These are phyloP conservation scores for Amanita jacksonii DNA, from an alignment of 768 basidiomycete species.

Conservation along the genomic window DNA sequence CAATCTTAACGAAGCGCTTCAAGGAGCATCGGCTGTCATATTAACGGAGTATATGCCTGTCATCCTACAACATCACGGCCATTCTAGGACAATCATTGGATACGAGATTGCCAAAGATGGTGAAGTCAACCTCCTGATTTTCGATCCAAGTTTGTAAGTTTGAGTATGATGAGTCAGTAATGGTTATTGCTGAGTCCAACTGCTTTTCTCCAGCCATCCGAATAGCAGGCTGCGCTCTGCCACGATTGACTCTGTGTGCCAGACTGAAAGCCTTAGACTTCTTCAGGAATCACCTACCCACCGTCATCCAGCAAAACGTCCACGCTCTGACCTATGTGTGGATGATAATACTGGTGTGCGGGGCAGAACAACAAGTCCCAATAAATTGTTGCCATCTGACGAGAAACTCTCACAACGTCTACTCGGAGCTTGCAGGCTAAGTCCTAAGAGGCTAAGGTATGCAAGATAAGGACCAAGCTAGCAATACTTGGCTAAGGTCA, in stretches of 20 bases:
- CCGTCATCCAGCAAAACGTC: background rate
- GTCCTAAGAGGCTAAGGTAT: constrained; percentile 16
- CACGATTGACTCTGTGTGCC: background rate
- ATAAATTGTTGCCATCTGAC: background rate
- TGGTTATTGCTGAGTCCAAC: too few species aligned
- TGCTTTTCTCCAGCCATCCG: background rate
- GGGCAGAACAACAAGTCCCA: background rate
- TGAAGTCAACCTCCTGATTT: constrained; percentile 53
- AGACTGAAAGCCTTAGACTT: background rate
- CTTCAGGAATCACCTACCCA: background rate
- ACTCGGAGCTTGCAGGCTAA: constrained; percentile 10
- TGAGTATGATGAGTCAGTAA: background rate
- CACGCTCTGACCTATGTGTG: background rate
- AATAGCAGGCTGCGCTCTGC: background rate
- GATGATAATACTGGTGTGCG: background rate
- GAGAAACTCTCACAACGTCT: background rate
- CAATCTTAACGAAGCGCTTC: constrained; percentile 45
- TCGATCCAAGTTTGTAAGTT: constrained; percentile 66
- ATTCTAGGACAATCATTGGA: constrained; percentile 83
- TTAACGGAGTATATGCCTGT: constrained; percentile 66
- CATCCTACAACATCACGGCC: constrained; percentile 74
- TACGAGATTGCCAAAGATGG: constrained; percentile 61
- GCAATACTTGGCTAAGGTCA: background rate
- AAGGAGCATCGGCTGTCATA: constrained; percentile 39
- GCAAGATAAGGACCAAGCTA: background rate